Percentiles rank a stretch among this genome's conserved stretches.
Conservation (phyloP, 768 basidiomycete species). For the Rubroboletus satanas region DNA sequence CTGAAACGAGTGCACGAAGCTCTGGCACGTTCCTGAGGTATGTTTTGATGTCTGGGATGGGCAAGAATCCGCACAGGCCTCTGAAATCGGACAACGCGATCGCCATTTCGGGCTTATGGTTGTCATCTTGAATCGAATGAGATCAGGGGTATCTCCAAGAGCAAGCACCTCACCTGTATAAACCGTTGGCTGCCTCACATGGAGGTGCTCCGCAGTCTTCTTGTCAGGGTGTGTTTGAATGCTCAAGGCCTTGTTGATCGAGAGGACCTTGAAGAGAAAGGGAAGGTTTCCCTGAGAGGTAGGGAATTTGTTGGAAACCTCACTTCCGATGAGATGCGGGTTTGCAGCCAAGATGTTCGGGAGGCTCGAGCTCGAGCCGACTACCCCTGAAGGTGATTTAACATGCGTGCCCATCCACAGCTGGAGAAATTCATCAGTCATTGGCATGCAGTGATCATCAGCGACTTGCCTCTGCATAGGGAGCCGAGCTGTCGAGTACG, state of each 20-base stretch:
- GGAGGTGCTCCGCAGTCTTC: constrained; percentile 65
- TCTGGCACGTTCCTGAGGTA: constrained; percentile 73
- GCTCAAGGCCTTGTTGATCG: constrained; percentile 84
- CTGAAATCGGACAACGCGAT: constrained; percentile 87
- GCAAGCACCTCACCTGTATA: constrained; percentile 72
- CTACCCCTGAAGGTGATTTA: constrained; percentile 56
- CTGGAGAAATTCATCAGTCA: constrained; percentile 38
- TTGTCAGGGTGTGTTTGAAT: constrained; percentile 94
- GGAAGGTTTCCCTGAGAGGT: constrained; percentile 68
- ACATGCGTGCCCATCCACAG: constrained; percentile 99
- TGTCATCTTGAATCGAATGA: constrained; percentile 59
- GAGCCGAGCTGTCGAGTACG: constrained; percentile 59
- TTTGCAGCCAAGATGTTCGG: constrained; percentile 60
- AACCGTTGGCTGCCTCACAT: constrained; percentile 66
- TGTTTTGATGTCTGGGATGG: constrained; percentile 64
- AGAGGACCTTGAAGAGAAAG: constrained; percentile 89
- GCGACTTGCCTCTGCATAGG: constrained; percentile 85
- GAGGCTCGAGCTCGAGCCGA: constrained; percentile 46
- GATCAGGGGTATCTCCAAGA: neutral
- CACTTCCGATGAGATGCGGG: constrained; percentile 64
- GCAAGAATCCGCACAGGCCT: constrained; percentile 91
- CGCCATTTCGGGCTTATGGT: constrained; percentile 99
- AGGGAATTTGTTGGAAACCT: constrained; percentile 52
- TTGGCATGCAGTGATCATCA: neutral
- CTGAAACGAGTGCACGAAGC: constrained; percentile 65